Base-by-base conservation (phyloP, 1,284 basidiomycete species). In the Tremellales sp. region DNA sequence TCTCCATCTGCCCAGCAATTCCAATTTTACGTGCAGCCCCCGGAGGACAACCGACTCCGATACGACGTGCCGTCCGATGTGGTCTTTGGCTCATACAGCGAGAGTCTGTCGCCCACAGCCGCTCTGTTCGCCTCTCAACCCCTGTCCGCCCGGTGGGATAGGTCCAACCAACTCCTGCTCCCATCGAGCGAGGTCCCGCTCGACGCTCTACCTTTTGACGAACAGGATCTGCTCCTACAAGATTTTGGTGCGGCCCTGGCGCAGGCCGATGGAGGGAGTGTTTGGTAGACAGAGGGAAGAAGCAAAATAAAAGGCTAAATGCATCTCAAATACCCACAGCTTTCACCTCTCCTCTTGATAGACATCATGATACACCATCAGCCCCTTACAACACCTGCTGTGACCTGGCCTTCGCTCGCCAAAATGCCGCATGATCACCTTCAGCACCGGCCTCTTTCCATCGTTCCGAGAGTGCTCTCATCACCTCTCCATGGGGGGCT, bases 401-500 rank as follows among this genome's bases (percentile, higher is more conserved):
- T n/a, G n/a, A n/a, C n/a, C n/a, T n/a, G n/a, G n/a, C n/a, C n/a
- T n/a, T n/a, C n/a, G n/a, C n/a, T 33, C 46, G 51, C 65, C 63
- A 68, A 40, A 54, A 56, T 22, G 37, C 35, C 21, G 51, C 44
- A 44, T 68, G 63, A 36, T 56, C 57, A 5, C 47, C 56, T 19
- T 48, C 50, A 7, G 50, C 51, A 6, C 41, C 56, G 3, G 45
- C 54, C 19, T 54, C 61, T 14, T 49, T 58, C 70, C 70, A 72
- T 22, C 65, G 56, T 28, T 52, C 47, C 10, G 62, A 63, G 8
- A 72, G 38, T 1, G 66, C 65, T 4, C 66, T 57, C 65, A 66
- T 68, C 14, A 71, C 62, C 5, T 72, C 68, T 4, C 68, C 69
- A 40, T 67, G 65, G 0, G 57, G 46, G 5, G 60, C 49, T 12